A percentile compares a stretch with the other conserved stretches of the same genome.
Conservation (phyloP, 495 filamentous ascomycete genomes). For the Trichoderma asperelloides region DNA sequence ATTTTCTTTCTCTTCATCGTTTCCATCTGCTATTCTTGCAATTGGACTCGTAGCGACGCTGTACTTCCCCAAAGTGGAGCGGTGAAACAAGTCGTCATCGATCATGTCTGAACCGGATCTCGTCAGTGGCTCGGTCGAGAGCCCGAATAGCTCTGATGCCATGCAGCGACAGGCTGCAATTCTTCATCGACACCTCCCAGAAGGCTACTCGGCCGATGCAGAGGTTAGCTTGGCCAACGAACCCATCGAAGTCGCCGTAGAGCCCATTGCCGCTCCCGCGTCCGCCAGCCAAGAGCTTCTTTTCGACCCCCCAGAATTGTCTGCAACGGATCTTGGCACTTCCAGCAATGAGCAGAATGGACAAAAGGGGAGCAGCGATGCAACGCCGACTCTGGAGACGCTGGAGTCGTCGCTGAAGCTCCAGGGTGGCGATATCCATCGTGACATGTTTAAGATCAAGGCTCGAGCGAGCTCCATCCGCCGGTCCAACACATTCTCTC, state of each 20-base stretch:
- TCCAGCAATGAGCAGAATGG: background rate
- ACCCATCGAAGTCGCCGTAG: background rate
- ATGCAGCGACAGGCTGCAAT: conserved; percentile 7
- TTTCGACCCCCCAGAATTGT: background rate
- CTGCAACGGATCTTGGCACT: background rate
- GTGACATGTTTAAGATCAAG: conserved; percentile 56
- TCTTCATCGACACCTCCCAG: conserved; percentile 7
- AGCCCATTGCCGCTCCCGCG: background rate
- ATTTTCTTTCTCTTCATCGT: background rate
- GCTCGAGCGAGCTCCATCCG: conserved; percentile 40
- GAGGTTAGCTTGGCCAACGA: conserved; percentile 9
- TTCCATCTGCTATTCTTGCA: background rate
- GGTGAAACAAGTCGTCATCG: conserved; percentile 3
- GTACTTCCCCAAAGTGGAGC: conserved; percentile 2
- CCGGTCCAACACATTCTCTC: conserved; percentile 52
- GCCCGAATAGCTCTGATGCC: background rate
- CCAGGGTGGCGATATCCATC: conserved; percentile 60
- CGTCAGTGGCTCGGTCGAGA: background rate
- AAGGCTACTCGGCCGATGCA: conserved; percentile 8
- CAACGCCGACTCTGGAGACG: conserved; percentile 5
- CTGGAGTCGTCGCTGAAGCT: conserved; percentile 50
- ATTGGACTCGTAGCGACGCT: background rate
- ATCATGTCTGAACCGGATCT: conserved; percentile 1
- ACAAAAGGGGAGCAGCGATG: background rate
- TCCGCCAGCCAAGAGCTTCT: background rate